Base-by-base conservation (phyloP, 306 rosid genomes). In the Corylus americana region DNA sequence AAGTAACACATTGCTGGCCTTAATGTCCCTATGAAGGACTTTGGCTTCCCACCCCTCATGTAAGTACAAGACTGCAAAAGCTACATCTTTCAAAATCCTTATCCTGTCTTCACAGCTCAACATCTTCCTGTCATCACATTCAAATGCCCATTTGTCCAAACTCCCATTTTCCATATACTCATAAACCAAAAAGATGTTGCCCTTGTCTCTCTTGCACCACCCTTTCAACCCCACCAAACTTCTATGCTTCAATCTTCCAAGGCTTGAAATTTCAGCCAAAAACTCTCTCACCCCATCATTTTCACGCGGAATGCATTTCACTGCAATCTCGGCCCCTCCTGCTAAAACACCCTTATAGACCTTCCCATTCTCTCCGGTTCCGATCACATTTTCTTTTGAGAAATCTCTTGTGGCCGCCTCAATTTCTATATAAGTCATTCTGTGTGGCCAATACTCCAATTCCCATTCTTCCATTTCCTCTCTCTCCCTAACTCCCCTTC, bases 401-500 rank as follows among this genome's bases (percentile, higher is more conserved):
- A 94, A 92, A 1, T 87, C 84, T 17, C 89, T 86, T 7, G 98
- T 92, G 2, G 95, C 90, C 13, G 77, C 73, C 73, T 85, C 90
- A 1, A 94, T 89, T 76, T 94, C 95, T 13, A 87, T 87, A 51
- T 86, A 86, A 0, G 88, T 18, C 61, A 94, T 91, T 66, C 91
- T 85, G 78, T 91, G 97, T 1, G 97, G 98, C 98, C 97, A 94
- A 74, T 88, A 94, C 84, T 92, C 97, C 58, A 94, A 83, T 71
- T 94, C 98, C 98, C 98, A 94, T 18, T 91, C 98, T 66, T 94
- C 98, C 97, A 91, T 91, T 73, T 90, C 93, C 35, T 45, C 83
- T 76, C 92, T 91, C 78, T 79, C 88, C 67, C 74, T 91, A 0
- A 73, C 86, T 16, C 29, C 75, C 71, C 74, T 80, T 51, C 87